Conservation (phyloP, 768 basidiomycete species). For the Lactifluus subvellereus region DNA sequence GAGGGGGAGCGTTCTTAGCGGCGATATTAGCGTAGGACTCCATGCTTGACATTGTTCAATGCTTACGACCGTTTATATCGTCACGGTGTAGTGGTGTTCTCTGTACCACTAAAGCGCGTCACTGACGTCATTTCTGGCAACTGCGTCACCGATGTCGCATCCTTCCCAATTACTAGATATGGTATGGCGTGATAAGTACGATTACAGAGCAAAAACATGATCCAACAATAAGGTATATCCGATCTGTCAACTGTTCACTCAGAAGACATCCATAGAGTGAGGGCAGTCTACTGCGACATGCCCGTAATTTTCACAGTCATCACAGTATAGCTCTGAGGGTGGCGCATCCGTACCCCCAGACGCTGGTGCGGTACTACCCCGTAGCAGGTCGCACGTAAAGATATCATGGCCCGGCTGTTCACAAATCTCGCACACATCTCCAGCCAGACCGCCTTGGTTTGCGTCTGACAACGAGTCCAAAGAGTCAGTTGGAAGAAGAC, state of each 20-base stretch:
- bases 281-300: slow-evolving; percentile 76
- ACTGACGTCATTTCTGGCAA: slow-evolving; percentile 1
- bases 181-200: slow-evolving; percentile 5
- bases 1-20: not conserved
- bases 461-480: slow-evolving; percentile 18
- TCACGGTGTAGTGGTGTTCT: too few relatives aligned
- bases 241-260: slow-evolving; percentile 1
- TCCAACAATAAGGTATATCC: slow-evolving; percentile 11
- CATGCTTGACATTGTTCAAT: not conserved
- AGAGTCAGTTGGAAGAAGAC: slow-evolving; percentile 24
- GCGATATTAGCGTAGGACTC: slow-evolving; percentile 8
- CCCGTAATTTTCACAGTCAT: slow-evolving; percentile 78
- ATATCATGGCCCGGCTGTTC: slow-evolving; percentile 82
- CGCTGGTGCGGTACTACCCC: slow-evolving; percentile 43
- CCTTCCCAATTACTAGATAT: slow-evolving; percentile 1
- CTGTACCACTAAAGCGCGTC: not conserved
- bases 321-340: slow-evolving; percentile 46
- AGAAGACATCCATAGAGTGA: slow-evolving; percentile 80
- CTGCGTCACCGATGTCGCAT: not conserved
- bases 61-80: not conserved
- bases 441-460: slow-evolving; percentile 20
- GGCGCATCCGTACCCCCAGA: slow-evolving; percentile 25
- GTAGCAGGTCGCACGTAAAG: slow-evolving; percentile 70
- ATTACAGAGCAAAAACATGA: slow-evolving; percentile 4
- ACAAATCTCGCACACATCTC: slow-evolving; percentile 76